Percentiles rank a stretch among this genome's conserved stretches.
Conservation (phyloP, 73 alveolate species). For the Paramecium sexaurelia region DNA sequence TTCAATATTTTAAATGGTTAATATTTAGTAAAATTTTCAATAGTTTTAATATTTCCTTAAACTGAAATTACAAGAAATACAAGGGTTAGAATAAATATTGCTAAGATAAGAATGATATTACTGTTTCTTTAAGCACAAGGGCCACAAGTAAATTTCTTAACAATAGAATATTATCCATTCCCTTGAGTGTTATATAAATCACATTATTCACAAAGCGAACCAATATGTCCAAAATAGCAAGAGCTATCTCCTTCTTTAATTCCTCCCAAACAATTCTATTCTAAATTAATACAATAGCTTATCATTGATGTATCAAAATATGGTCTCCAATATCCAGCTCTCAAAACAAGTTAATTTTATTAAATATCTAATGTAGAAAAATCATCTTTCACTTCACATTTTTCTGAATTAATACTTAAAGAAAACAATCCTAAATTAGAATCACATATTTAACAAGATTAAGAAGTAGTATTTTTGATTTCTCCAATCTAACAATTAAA, state of each 20-base stretch:
- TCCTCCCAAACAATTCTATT: slow-evolving; percentile 40
- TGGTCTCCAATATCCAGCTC: slow-evolving; percentile 47
- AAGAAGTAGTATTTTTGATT: background rate
- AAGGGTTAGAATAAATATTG: background rate
- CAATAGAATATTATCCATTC: background rate
- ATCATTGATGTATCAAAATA: background rate
- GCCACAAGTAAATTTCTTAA: background rate
- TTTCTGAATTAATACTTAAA: too few relatives aligned
- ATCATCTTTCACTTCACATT: background rate
- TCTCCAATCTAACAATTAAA: background rate
- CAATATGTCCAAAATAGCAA: slow-evolving; percentile 41
- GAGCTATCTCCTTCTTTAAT: background rate
- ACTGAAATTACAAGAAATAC: background rate
- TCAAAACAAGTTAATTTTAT: background rate
- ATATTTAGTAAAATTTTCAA: background rate
- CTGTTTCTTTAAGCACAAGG: background rate
- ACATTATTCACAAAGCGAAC: slow-evolving; percentile 63
- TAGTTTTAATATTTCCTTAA: background rate
- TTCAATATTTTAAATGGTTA: too few relatives aligned
- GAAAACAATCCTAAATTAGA: background rate
- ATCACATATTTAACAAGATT: background rate
- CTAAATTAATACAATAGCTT: background rate
- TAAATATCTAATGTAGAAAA: background rate
- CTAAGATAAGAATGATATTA: background rate
- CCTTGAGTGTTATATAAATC: slow-evolving; percentile 34